A percentile compares a stretch with the other conserved stretches of the same genome.
Evolutionary conservation across 2,329 filamentous ascomycete species (phyloP).

Genomic region (Eutypella sp.): DNA sequence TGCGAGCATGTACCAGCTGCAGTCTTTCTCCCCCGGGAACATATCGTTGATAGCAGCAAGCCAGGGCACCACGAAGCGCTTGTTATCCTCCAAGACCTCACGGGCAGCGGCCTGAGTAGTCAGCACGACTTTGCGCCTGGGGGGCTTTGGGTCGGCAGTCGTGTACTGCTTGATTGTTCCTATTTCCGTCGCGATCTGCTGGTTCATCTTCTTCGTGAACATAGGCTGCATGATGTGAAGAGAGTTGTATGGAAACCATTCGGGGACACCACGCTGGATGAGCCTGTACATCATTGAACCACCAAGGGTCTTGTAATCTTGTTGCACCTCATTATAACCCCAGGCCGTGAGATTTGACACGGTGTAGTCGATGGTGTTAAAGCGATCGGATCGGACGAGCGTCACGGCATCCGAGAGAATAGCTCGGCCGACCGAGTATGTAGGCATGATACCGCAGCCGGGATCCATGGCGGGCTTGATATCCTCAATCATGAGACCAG

Average conservation of each 20-base stretch:
- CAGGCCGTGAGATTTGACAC: conserved; percentile 35
- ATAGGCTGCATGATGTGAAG: conserved; percentile 41
- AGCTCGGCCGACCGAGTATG: conserved; percentile 49
- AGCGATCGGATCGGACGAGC: conserved; percentile 54
- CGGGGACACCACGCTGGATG: conserved; percentile 39
- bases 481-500: conserved; percentile 60
- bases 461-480: conserved; percentile 45
- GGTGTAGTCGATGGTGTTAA: conserved; percentile 49
- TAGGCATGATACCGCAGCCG: conserved; percentile 47
- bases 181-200: conserved; percentile 32
- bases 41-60: conserved; percentile 24
- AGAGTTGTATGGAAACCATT: conserved; percentile 39
- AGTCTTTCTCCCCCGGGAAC: conserved; percentile 32
- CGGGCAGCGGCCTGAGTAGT: conserved; percentile 23
- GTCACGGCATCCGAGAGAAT: conserved; percentile 56
- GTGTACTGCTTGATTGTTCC: conserved; percentile 32
- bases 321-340: conserved; percentile 37
- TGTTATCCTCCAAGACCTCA: conserved; percentile 26
- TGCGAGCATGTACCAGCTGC: conserved; percentile 34
- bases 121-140: conserved; percentile 24
- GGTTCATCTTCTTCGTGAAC: conserved; percentile 38
- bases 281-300: conserved; percentile 43
- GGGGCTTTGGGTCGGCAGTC: conserved; percentile 30
- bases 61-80: conserved; percentile 32
- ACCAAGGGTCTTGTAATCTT: conserved; percentile 32